Base-by-base conservation (phyloP, 75 land plant species). In the Ceratopteris richardii region DNA sequence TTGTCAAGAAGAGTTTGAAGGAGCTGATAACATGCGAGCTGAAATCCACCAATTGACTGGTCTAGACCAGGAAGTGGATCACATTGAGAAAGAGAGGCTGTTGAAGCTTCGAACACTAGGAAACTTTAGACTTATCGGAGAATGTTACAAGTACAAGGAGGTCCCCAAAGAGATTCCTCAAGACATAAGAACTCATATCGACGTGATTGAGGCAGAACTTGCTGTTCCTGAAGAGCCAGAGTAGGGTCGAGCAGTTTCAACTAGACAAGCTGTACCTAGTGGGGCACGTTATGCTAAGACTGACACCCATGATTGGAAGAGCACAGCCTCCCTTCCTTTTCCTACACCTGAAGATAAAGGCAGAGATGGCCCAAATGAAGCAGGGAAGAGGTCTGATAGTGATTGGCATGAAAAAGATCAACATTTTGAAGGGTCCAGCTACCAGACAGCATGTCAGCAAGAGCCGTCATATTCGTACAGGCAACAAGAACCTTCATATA, bases 201-300 rank as follows among this genome's bases (percentile, higher is more conserved):
- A 71, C 50, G 84, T 77, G 58, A 67, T 84, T 74, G 88, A 84
- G 37, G 44, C 73, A 31, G 88, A 84, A 57, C 26, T 84, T 54
- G 3, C 37, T 33, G 55, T 33, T 4, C 7, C 37, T 33, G 37
- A 33, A 9, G 37, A 33, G 37, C 37, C 37, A 9, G 37, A 33
- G 37, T 33, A 9, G 37, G 37, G 7, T 33, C 37, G 37, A 33
- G 7, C 37, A 33, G 37, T 9, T 33, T 4, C 37, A 33, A 33
- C 3, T 33, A 9, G 7, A 33, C 37, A 33, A 33, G 37, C 37
- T 33, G 7, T 9, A 59, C 24, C 70, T 23, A 69, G 58, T 19
- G 37, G 7, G 37, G 25, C 41, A 54, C 82, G 78, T 30, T 79
- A 79, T 54, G 47, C 71, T 53, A 72, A 80, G 56, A 71, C 72